phyloP scores from a whole-genome alignment of 257 asterid genomes.

The Solanum microdontum region DNA sequence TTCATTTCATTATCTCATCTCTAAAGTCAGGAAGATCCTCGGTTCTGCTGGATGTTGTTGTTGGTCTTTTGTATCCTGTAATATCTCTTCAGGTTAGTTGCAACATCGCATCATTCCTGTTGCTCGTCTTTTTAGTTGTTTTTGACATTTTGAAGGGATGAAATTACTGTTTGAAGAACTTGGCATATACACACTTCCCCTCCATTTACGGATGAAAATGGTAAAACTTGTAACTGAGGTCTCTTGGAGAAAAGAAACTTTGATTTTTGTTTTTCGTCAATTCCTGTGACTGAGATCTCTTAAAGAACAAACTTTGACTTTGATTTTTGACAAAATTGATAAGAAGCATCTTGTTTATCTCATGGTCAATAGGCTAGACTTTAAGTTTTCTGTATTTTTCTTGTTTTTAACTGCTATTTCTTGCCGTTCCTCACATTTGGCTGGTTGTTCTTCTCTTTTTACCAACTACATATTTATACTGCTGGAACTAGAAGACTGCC shows the following conservation, averaged over 20 bases:
- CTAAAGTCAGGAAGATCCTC: conserved; percentile 97
- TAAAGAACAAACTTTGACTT: not conserved
- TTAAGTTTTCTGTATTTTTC: not conserved
- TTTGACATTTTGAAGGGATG: not conserved
- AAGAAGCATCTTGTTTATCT: not conserved
- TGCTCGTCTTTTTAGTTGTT: not conserved
- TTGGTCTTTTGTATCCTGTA: conserved; percentile 81
- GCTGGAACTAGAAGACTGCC: not conserved
- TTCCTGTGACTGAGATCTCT: not conserved
- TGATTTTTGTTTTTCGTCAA: not conserved
- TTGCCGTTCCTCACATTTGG: not conserved
- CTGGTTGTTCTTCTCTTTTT: not conserved
- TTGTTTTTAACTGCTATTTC: not conserved
- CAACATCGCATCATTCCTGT: not conserved
- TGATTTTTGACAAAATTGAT: not conserved
- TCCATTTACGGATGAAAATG: not conserved
- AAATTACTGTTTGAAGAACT: not conserved
- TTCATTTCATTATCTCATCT: conserved; percentile 84
- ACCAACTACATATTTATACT: not conserved
- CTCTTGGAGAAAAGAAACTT: not conserved
- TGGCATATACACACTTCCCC: not conserved
- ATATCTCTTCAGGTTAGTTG: conserved; percentile 73
- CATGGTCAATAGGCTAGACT: not conserved
- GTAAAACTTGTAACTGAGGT: not conserved
- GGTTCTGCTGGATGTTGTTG: conserved; percentile 76